Base-by-base conservation (phyloP, 75 land plant species). In the Cunninghamia lanceolata region DNA sequence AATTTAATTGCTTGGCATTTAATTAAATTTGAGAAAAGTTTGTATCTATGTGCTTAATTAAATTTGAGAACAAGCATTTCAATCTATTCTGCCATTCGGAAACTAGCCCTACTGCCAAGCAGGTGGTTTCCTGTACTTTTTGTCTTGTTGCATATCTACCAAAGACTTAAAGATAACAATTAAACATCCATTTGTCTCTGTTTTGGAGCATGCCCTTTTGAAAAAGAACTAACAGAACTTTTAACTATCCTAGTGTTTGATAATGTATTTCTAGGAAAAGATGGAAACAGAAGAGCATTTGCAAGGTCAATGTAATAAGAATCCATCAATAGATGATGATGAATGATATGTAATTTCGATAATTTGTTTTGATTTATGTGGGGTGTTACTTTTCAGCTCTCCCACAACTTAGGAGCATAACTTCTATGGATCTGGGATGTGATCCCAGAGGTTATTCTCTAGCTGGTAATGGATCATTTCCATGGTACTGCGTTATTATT, bases 401-500 rank as follows among this genome's bases (percentile, higher is more conserved):
- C 85, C 96, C 95, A 46, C 96, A 96, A 68, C 84, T 96, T 59
- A 89, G 96, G 82, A 94, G 90, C 88, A 45, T 85, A 53, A 93
- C 97, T 84, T 91, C 96, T 34, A 86, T 90, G 93, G 92, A 94
- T 77, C 89, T 94, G 39, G 99, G 99, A 45, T 96, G 99, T 90
- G 94, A 93, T 91, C 91, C 94, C 17, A 88, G 84, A 52, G 94
- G 99, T 43, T 88, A 93, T 86, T 96, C 99, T 77, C 92, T 89
- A 84, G 94, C 97, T 88, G 99, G 97, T 68, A 68, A 86, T 84
- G 96, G 89, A 66, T 91, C 92, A 14, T 19, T 25, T n/a, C 89
- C 87, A 16, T 96, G 99, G 99, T 96, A 96, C 76, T 96, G 99
- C 89, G 93, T 89, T 4, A 89, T 96, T 85, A 74, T 93, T 42